Conservation (phyloP, 179 eudicot species). For the Silene coronaria region DNA sequence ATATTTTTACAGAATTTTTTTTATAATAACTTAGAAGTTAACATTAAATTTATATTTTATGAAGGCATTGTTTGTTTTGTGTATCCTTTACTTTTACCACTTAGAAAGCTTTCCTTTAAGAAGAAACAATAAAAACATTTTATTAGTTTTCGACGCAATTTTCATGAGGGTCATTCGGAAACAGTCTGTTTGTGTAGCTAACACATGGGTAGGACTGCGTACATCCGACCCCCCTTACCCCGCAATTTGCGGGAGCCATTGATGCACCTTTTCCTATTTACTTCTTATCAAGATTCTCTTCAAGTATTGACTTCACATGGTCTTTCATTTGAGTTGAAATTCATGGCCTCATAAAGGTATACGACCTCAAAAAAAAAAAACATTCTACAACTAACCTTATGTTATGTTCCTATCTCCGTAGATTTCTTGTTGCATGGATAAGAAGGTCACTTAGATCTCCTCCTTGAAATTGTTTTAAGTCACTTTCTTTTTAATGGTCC, state of each 20-base stretch:
- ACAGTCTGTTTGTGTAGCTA: too few relatives aligned
- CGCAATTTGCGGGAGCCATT: too few relatives aligned
- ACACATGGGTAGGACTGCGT: too few relatives aligned
- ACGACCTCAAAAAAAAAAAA: not conserved
- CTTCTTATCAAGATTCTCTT: not conserved
- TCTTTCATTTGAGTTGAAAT: not conserved
- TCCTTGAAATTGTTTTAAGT: constrained; percentile 28
- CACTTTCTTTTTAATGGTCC: constrained; percentile 35
- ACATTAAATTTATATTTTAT: not conserved
- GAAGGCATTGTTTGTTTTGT: not conserved
- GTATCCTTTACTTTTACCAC: constrained; percentile 6
- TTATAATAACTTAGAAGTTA: not conserved
- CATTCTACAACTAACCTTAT: constrained; percentile 17
- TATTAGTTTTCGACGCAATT: too few relatives aligned
- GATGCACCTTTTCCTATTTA: not conserved
- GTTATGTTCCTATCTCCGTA: constrained; percentile 11
- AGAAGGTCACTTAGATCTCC: constrained; percentile 21
- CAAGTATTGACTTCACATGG: not conserved
- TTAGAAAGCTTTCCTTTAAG: not conserved
- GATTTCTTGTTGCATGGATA: constrained; percentile 17
- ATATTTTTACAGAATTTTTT: not conserved
- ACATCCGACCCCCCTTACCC: too few relatives aligned
- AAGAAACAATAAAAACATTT: too few relatives aligned
- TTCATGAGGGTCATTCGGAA: too few relatives aligned
- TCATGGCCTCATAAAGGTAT: constrained; percentile 3